phyloP scores from a whole-genome alignment of 768 basidiomycete species.

The Panus rudis region DNA sequence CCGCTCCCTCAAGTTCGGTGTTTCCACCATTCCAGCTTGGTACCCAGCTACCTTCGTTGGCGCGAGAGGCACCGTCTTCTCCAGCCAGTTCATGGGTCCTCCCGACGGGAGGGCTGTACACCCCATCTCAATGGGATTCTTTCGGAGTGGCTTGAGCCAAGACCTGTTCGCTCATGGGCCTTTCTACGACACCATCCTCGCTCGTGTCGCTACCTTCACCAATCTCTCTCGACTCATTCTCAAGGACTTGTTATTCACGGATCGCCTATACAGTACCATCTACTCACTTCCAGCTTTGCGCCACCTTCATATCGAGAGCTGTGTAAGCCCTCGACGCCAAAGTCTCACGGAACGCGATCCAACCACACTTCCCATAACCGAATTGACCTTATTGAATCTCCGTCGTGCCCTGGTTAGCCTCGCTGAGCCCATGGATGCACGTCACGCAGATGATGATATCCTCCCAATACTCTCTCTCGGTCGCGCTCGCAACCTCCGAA shows the following conservation, averaged over 20 bases:
- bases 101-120: constrained; percentile 2
- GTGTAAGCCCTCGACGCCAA: constrained; percentile 23
- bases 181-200: constrained; percentile 14
- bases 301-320: constrained; percentile 35
- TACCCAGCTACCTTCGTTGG: constrained; percentile 9
- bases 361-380: constrained; percentile 34
- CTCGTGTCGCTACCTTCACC: constrained; percentile 24
- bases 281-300: constrained; percentile 31
- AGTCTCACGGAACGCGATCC: constrained; percentile 14
- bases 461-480: constrained; percentile 24
- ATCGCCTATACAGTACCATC: constrained; percentile 28
- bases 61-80: constrained; percentile 2
- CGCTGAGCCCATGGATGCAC: too few species aligned
- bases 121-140: background rate
- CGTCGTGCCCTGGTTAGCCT: constrained; percentile 19
- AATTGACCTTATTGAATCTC: constrained; percentile 33
- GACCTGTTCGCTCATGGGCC: constrained; percentile 7
- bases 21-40: constrained; percentile 10
- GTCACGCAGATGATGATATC: constrained; percentile 16
- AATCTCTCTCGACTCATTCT: constrained; percentile 33
- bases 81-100: background rate
- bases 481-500: constrained; percentile 29
- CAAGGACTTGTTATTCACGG: constrained; percentile 30
- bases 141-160: too few species aligned
- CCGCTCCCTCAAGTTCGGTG: constrained; percentile 15